phyloP scores from a whole-genome alignment of 202 grass and related monocot species.

The Cymbopogon flexuosus region DNA sequence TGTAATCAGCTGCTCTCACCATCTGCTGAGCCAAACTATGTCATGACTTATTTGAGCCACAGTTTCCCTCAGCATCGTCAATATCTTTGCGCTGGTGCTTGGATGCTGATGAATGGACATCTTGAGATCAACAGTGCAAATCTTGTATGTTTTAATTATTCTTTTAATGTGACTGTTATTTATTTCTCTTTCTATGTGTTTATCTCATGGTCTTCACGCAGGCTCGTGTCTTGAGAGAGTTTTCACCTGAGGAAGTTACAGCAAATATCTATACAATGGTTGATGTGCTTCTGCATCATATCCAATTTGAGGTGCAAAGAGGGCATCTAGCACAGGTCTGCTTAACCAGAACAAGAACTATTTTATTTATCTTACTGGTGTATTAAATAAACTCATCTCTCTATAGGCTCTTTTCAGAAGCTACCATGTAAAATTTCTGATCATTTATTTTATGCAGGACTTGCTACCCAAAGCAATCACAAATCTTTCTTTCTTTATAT shows the following conservation, averaged over 20 bases:
- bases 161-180: not conserved
- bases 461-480: constrained; percentile 86
- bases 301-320: constrained; percentile 76
- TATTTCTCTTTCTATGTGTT: constrained; percentile 27
- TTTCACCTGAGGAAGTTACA: constrained; percentile 94
- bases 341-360: constrained; percentile 22
- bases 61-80: constrained; percentile 87
- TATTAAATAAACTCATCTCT: not conserved
- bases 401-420: constrained; percentile 29
- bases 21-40: constrained; percentile 72
- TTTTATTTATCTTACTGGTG: not conserved
- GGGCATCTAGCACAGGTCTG: constrained; percentile 71
- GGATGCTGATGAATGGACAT: constrained; percentile 90
- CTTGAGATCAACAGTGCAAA: constrained; percentile 85
- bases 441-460: constrained; percentile 52
- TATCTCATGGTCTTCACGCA: constrained; percentile 41
- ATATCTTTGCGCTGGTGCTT: constrained; percentile 91
- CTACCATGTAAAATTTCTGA: constrained; percentile 20
- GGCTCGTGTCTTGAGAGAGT: constrained; percentile 86
- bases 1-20: constrained; percentile 89
- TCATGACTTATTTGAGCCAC: constrained; percentile 77
- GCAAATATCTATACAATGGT: constrained; percentile 97
- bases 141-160: constrained; percentile 52
- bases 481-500: constrained; percentile 90
- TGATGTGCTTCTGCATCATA: constrained; percentile 97